Evolutionary conservation across 768 basidiomycete species (phyloP).

Genomic region (Mycena capillaripes): DNA sequence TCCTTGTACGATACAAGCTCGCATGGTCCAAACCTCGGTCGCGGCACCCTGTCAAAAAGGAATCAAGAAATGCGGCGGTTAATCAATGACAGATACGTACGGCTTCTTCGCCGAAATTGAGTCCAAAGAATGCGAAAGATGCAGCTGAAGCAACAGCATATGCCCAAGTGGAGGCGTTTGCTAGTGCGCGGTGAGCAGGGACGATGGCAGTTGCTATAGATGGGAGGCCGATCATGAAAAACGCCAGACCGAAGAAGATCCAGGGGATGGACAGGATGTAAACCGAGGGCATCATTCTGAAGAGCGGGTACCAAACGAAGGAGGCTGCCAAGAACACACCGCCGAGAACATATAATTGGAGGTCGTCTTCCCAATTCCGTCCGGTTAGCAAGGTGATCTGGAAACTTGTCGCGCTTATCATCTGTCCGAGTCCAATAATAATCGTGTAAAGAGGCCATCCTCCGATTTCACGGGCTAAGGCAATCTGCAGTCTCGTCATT

Average conservation of each 20-base stretch:
- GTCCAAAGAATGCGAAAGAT: conserved; percentile 93
- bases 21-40: conserved; percentile 93
- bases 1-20: conserved; percentile 94
- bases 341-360: conserved; percentile 93
- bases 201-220: conserved; percentile 74
- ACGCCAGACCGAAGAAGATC: conserved; percentile 92
- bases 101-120: conserved; percentile 98
- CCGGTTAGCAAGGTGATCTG: conserved; percentile 93
- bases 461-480: conserved; percentile 81
- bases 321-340: conserved; percentile 90
- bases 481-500: conserved; percentile 89
- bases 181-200: conserved; percentile 73
- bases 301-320: conserved; percentile 90
- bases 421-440: conserved; percentile 89
- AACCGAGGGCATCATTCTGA: conserved; percentile 89
- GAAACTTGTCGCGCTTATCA: conserved; percentile 94
- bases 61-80: neutral
- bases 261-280: conserved; percentile 90
- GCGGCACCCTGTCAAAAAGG: conserved; percentile 78
- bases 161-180: conserved; percentile 88
- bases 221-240: conserved; percentile 92
- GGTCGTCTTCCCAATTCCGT: conserved; percentile 82
- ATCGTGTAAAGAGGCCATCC: conserved; percentile 96
- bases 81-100: conserved; percentile 54
- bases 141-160: conserved; percentile 96